phyloP scores from a whole-genome alignment of 2,329 filamentous ascomycete genomes.

The Trichoderma sp. region DNA sequence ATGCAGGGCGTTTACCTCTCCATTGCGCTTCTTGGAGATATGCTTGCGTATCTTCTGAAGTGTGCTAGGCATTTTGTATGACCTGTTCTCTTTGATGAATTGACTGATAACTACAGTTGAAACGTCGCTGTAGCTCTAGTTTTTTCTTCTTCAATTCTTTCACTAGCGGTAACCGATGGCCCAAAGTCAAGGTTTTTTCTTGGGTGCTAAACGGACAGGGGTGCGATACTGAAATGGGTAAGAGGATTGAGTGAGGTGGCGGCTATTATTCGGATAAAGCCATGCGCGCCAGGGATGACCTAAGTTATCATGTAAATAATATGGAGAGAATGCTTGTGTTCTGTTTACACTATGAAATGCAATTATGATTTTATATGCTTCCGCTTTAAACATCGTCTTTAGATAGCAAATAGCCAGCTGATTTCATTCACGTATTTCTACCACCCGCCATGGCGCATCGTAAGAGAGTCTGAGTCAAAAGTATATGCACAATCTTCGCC shows the following conservation, averaged over 20 bases:
- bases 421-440: not conserved
- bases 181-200: not conserved
- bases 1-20: constrained; percentile 72
- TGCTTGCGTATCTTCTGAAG: constrained; percentile 84
- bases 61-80: constrained; percentile 66
- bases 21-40: constrained; percentile 81
- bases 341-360: not conserved
- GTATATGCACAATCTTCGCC: not conserved
- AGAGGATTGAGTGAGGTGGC: not conserved
- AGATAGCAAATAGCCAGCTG: no score
- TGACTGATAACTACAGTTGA: not conserved
- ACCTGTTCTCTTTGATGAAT: not conserved
- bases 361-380: not conserved
- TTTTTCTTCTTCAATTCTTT: not conserved
- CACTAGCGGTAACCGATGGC: not conserved
- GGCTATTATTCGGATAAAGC: constrained; percentile 19
- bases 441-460: not conserved
- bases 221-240: not conserved
- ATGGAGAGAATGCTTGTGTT: not conserved
- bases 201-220: not conserved
- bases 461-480: not conserved
- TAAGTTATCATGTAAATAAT: not conserved
- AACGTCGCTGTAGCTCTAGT: not conserved
- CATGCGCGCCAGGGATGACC: not conserved
- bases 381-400: not conserved